Base-by-base conservation (phyloP, 345 rosid genomes). In the Stellera chamaejasme region DNA sequence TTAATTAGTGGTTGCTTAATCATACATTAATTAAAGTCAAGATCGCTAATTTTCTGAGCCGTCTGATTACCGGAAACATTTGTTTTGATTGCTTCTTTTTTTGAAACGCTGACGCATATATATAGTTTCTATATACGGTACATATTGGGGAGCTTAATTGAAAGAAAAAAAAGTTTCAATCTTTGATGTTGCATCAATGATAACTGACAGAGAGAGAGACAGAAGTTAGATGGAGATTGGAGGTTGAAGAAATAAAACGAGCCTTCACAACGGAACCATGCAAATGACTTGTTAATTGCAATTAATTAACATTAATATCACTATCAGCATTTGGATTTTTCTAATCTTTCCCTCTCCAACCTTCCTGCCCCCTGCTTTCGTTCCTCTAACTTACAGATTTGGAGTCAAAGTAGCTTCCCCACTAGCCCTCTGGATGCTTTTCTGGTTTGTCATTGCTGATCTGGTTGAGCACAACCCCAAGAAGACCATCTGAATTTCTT, bases 191-290 rank as follows among this genome's bases (percentile, higher is more conserved):
- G 69, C 67, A 45, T 65, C 55, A 62, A 66, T 48, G 51, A 74
- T 13, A 69, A 62, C 72, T 64, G 90, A 80, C 90, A 83, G 65
- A 62, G 14, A 63, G 80, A 69, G 76, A 68, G 79, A 74, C 86
- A 32, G 69, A 62, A 60, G 69, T 53, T 55, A 47, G 63, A 58
- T 60, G 62, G 65, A 65, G 77, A 45, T 48, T 58, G 60, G 65
- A 42, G 74, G 59, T 58, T 62, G 69, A 60, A 45, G 62, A 58
- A 25, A 58, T 10, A 32, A 45, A 42, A 56, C 27, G 27, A 45
- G 46, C 67, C 69, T 60, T 51, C 69, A 56, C 71, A 55, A 72
- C 72, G 68, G 50, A 48, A 61, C 67, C 45, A 39, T 6, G 10
- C 10, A 45, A 50, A 50, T 9, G 49, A 48, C 11, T 59, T 59